These are phyloP conservation scores for Obelidium mucronatum DNA, from an alignment of 192 early-diverging fungal species.

Conservation along the genomic window DNA sequence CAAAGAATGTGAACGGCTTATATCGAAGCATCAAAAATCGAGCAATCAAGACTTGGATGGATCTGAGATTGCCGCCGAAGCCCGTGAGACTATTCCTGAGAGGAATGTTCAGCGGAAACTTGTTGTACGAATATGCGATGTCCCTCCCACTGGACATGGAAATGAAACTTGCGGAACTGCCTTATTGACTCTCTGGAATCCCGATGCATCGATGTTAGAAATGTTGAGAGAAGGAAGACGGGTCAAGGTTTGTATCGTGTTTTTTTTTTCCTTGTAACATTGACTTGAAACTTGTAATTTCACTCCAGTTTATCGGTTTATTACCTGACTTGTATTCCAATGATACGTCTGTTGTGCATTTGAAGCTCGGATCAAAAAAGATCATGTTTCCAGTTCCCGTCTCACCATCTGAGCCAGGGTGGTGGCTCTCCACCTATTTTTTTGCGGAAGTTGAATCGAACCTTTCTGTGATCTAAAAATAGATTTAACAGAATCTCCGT, in stretches of 20 bases:
- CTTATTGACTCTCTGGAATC: conserved; percentile 58
- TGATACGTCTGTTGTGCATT: not conserved
- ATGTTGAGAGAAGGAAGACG: conserved; percentile 62
- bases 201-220: conserved; percentile 44
- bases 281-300: conserved; percentile 10
- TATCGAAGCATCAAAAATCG: not conserved
- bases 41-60: not conserved
- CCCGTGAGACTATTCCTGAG: not conserved
- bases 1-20: not conserved
- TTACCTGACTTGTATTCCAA: conserved; percentile 28
- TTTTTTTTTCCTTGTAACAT: conserved; percentile 22
- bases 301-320: conserved; percentile 9
- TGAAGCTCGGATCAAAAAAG: conserved; percentile 39
- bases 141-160: not conserved
- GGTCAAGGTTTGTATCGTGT: conserved; percentile 48
- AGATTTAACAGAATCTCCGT: not conserved
- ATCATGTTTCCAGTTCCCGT: conserved; percentile 33
- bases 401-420: not conserved
- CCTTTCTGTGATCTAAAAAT: not conserved
- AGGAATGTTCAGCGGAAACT: conserved; percentile 20
- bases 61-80: not conserved
- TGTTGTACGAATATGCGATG: conserved; percentile 18
- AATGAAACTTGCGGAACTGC: not conserved
- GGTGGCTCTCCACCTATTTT: not conserved
- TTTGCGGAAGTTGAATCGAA: not conserved